These are phyloP conservation scores for Aspergillus phoenicis DNA, from an alignment of 2,329 filamentous ascomycete genomes.

Conservation along the genomic window DNA sequence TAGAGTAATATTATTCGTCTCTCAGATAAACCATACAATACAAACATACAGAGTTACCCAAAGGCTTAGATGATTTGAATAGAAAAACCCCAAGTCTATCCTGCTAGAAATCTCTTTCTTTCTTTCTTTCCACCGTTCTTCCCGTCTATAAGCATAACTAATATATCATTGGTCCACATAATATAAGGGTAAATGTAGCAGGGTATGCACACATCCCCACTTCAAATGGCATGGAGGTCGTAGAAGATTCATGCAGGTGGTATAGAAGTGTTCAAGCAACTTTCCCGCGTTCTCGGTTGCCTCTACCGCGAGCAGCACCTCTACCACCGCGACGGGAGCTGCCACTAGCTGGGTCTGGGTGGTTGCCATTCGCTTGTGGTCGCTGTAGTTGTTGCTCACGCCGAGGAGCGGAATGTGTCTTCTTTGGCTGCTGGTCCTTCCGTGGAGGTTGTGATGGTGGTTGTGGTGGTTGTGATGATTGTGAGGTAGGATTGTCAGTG, in stretches of 20 bases:
- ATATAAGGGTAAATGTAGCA: too few species aligned
- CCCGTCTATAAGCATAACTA: not conserved
- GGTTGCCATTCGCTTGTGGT: slow-evolving; percentile 15
- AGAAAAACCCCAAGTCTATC: not conserved
- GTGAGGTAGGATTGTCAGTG: not conserved
- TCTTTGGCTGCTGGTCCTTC: not conserved
- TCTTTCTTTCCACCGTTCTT: not conserved
- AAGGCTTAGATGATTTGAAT: too few species aligned
- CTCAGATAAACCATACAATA: too few species aligned
- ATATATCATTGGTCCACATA: too few species aligned
- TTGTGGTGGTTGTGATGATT: not conserved
- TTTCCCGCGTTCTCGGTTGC: slow-evolving; percentile 13
- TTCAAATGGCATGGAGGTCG: too few species aligned
- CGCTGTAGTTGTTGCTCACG: slow-evolving; percentile 16
- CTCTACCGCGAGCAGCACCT: slow-evolving; percentile 16
- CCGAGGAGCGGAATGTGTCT: slow-evolving; percentile 13
- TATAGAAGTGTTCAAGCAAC: not conserved
- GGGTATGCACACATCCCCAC: too few species aligned
- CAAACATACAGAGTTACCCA: too few species aligned
- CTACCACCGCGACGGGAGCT: slow-evolving; percentile 29
- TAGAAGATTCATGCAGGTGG: too few species aligned
- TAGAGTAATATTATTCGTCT: too few species aligned
- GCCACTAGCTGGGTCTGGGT: slow-evolving; percentile 10
- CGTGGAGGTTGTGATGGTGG: slow-evolving; percentile 16
- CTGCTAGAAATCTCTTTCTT: not conserved